Conservation (phyloP, 2,329 filamentous ascomycete species). For the Fusarium sp. region DNA sequence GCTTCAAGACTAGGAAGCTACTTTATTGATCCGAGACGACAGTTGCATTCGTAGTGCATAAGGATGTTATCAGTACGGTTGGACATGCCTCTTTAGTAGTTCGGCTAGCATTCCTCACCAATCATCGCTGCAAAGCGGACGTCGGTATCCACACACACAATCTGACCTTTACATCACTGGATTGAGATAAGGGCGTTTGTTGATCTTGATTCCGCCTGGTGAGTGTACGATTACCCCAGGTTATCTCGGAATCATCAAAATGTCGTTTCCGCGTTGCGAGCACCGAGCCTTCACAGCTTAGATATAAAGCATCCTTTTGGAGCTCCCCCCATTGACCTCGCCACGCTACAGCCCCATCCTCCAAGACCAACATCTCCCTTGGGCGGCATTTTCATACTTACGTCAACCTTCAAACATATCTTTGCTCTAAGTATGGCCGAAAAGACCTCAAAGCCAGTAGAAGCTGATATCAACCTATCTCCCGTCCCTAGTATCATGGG, state of each 20-base stretch:
- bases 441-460: background rate
- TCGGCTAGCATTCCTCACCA: background rate
- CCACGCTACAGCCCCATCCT: background rate
- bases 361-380: background rate
- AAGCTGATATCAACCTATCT: background rate
- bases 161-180: background rate
- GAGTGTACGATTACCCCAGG: background rate
- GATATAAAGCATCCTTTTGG: background rate
- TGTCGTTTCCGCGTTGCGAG: background rate
- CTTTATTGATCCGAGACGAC: background rate
- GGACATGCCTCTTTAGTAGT: background rate
- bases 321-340: rapidly evolving
- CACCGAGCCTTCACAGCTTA: background rate
- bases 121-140: background rate
- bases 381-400: background rate
- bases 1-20: background rate
- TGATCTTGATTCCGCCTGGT: background rate
- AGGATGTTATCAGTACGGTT: background rate
- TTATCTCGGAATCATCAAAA: background rate
- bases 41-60: background rate
- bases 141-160: background rate
- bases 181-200: background rate
- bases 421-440: background rate
- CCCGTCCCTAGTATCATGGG: background rate
- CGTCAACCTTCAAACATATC: background rate